Conservation (phyloP, 1,139 yeast species). For the Sugiyamaella paludigena region DNA sequence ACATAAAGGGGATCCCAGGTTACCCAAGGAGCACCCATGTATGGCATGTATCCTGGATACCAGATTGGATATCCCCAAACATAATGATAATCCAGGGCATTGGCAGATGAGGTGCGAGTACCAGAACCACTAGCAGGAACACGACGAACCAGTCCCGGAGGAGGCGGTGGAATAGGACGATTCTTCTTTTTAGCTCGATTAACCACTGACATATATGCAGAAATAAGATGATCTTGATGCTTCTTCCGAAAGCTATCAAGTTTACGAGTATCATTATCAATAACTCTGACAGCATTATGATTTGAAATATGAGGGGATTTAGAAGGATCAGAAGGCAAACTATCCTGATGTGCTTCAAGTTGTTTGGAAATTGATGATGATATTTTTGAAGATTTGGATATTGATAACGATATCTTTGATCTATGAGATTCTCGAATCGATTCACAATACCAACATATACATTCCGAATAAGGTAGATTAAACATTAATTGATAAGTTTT, state of each 20-base stretch:
- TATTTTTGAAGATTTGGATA: neutral
- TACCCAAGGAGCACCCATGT: slow-evolving; percentile 8
- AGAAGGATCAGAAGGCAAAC: slow-evolving; percentile 9
- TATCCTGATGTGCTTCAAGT: slow-evolving; percentile 1
- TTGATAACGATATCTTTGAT: neutral
- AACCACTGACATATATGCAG: slow-evolving; percentile 9
- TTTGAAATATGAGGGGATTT: slow-evolving; percentile 21
- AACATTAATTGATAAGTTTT: slow-evolving; percentile 28
- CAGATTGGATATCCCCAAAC: slow-evolving; percentile 12
- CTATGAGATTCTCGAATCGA: slow-evolving; percentile 23
- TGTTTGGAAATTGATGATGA: slow-evolving; percentile 1
- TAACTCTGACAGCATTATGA: slow-evolving; percentile 22
- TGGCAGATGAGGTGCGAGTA: neutral
- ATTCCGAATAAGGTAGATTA: slow-evolving; percentile 35
- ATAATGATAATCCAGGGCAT: neutral
- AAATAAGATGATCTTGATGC: neutral
- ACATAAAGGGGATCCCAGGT: slow-evolving; percentile 1
- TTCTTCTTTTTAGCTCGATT: slow-evolving; percentile 16
- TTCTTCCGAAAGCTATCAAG: neutral
- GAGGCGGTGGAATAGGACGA: slow-evolving; percentile 8
- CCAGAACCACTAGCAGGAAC: neutral
- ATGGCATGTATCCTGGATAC: slow-evolving; percentile 8
- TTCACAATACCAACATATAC: slow-evolving; percentile 38
- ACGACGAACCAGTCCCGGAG: slow-evolving; percentile 2
- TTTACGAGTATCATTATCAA: neutral